Evolutionary conservation across 495 filamentous ascomycete genomes (phyloP).

Genomic region (Aspergillus olivimuriae): DNA sequence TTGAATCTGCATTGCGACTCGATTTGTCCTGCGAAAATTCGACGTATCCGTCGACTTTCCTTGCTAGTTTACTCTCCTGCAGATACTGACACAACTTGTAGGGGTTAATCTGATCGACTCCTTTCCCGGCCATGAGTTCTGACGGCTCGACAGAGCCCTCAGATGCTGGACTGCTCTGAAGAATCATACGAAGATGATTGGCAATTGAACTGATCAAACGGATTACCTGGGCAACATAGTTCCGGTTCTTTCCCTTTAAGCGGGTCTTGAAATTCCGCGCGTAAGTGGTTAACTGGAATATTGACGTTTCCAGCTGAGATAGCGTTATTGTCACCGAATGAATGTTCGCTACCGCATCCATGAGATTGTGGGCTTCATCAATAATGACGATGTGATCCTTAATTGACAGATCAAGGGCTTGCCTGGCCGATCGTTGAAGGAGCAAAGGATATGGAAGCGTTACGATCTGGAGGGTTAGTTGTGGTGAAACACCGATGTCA

Average conservation of each 20-base stretch:
- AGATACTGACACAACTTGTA: conserved; percentile 83
- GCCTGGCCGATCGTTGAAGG: conserved; percentile 80
- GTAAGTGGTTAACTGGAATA: conserved; percentile 72
- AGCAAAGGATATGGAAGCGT: conserved; percentile 91
- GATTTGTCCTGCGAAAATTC: conserved; percentile 48
- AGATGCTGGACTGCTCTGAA: conserved; percentile 38
- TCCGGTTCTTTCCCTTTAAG: conserved; percentile 85
- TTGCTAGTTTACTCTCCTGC: conserved; percentile 85
- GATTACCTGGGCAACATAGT: conserved; percentile 82
- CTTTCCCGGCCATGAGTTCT: conserved; percentile 72
- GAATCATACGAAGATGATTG: conserved; percentile 46
- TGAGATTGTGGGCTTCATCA: conserved; percentile 96
- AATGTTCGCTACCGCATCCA: conserved; percentile 86
- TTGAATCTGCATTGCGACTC: conserved; percentile 17
- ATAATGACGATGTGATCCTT: conserved; percentile 87
- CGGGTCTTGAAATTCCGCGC: conserved; percentile 81
- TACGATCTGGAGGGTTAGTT: conserved; percentile 52
- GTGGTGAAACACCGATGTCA: conserved; percentile 7
- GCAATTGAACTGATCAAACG: conserved; percentile 72
- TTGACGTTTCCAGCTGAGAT: conserved; percentile 61
- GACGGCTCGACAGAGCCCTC: conserved; percentile 63
- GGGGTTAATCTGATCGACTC: conserved; percentile 91
- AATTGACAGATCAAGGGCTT: conserved; percentile 78
- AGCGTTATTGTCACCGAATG: conserved; percentile 74
- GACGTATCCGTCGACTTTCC: conserved; percentile 87